A percentile compares a stretch with the other conserved stretches of the same genome.
These are phyloP conservation scores for Elaeis oleifera DNA, from an alignment of 202 grass and related monocot genomes.

Conservation along the genomic window DNA sequence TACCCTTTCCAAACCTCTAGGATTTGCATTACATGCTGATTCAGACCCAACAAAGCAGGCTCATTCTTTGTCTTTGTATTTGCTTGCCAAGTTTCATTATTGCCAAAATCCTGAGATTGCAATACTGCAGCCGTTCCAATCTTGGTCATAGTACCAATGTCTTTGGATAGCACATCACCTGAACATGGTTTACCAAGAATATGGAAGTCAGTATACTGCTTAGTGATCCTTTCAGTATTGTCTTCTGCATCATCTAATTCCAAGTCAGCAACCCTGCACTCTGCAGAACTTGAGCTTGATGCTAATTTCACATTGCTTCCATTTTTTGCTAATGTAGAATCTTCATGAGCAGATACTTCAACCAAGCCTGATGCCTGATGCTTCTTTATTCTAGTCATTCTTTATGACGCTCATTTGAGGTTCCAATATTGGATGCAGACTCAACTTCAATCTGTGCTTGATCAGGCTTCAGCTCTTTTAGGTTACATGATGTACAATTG, in stretches of 20 bases:
- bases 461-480: conserved; percentile 24
- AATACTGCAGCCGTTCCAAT: neutral
- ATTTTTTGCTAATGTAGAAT: conserved; percentile 13
- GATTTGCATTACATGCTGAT: conserved; percentile 21
- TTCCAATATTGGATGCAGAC: conserved; percentile 18
- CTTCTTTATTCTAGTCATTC: conserved; percentile 33
- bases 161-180: conserved; percentile 12
- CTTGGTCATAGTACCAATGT: neutral
- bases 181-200: neutral
- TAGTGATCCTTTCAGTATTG: neutral
- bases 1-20: conserved; percentile 43
- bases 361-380: conserved; percentile 19
- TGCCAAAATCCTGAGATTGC: conserved; percentile 7
- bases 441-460: conserved; percentile 30
- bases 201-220: conserved; percentile 7
- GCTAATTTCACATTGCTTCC: conserved; percentile 7
- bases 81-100: conserved; percentile 24
- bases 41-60: conserved; percentile 17
- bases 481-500: conserved; percentile 10
- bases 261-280: neutral
- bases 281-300: conserved; percentile 1
- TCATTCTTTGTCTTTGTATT: conserved; percentile 22
- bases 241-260: conserved; percentile 9
- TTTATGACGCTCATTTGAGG: conserved; percentile 24
- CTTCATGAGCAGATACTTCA: conserved; percentile 18